These are phyloP conservation scores for Tulasnella sp. DNA, from an alignment of 768 basidiomycete species.

Conservation along the genomic window DNA sequence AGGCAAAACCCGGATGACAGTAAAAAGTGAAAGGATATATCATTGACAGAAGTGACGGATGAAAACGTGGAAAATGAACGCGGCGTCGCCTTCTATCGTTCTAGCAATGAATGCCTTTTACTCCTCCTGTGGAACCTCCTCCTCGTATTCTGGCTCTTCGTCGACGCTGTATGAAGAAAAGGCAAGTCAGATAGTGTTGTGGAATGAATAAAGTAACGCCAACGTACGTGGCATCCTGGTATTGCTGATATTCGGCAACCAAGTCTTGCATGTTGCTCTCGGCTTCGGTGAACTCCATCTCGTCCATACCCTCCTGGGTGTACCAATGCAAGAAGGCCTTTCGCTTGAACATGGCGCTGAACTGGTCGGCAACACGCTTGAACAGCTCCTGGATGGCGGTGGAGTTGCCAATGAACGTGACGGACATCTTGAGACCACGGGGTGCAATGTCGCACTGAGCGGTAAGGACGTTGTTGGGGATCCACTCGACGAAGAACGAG, in stretches of 20 bases:
- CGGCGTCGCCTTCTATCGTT: background rate
- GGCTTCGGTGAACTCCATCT: slow-evolving; percentile 98
- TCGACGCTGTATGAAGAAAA: slow-evolving; percentile 47
- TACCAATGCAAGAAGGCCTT: slow-evolving; percentile 99
- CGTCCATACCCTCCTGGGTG: slow-evolving; percentile 99
- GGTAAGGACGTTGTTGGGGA: slow-evolving; percentile 96
- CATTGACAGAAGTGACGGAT: background rate
- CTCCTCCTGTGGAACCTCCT: slow-evolving; percentile 56
- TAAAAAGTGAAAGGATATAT: background rate
- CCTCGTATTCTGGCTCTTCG: slow-evolving; percentile 86
- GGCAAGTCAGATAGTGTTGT: background rate
- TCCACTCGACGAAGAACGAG: slow-evolving; percentile 99
- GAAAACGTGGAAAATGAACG: background rate
- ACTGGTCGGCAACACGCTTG: slow-evolving; percentile 97
- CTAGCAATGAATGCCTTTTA: slow-evolving; percentile 3
- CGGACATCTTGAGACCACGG: slow-evolving; percentile 72
- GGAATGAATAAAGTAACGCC: background rate
- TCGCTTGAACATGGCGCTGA: slow-evolving; percentile 49
- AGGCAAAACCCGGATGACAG: background rate
- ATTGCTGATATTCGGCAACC: slow-evolving; percentile 95
- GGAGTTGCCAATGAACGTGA: slow-evolving; percentile 96
- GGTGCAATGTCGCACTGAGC: slow-evolving; percentile 98
- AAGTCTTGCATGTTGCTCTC: slow-evolving; percentile 99
- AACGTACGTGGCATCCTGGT: slow-evolving; percentile 86
- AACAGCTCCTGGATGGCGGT: slow-evolving; percentile 97